phyloP scores from a whole-genome alignment of 2,329 filamentous ascomycete species.

The Zarea fungicola region DNA sequence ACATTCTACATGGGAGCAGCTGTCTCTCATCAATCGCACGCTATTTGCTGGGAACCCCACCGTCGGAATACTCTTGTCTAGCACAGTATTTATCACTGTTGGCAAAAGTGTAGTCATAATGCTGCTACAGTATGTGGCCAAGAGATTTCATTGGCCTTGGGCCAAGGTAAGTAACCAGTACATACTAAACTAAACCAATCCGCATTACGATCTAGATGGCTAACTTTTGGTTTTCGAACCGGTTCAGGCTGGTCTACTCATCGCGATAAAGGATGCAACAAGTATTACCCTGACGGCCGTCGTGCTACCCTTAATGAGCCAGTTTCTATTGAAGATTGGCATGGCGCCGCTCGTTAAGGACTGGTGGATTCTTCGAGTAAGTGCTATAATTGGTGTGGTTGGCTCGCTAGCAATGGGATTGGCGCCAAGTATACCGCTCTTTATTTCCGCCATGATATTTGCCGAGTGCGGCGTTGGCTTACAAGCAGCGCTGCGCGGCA shows the following conservation, averaged over 20 bases:
- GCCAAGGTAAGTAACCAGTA: conserved; percentile 3
- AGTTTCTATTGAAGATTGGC: background rate
- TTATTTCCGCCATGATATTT: conserved; percentile 1
- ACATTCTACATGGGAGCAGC: background rate
- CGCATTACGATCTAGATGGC: background rate
- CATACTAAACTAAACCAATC: background rate
- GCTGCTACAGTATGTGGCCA: conserved; percentile 12
- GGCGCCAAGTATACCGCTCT: background rate
- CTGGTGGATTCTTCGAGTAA: conserved; percentile 8
- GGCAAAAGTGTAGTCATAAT: background rate
- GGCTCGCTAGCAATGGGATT: conserved; percentile 1
- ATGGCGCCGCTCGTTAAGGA: conserved; percentile 5
- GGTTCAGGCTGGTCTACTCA: background rate
- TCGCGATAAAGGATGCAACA: background rate
- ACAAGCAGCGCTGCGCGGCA: background rate
- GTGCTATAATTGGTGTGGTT: background rate
- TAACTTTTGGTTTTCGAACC: background rate
- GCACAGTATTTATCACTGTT: conserved; percentile 1
- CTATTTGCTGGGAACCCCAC: background rate
- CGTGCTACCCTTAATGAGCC: background rate
- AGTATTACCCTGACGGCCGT: background rate
- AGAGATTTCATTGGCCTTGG: conserved; percentile 13
- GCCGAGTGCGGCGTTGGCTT: background rate
- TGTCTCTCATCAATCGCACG: background rate
- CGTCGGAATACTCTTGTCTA: background rate